Percentiles rank a stretch among this genome's conserved stretches.
Evolutionary conservation across 139 green algal genomes (phyloP).

Genomic region (Pleodorina starrii): DNA sequence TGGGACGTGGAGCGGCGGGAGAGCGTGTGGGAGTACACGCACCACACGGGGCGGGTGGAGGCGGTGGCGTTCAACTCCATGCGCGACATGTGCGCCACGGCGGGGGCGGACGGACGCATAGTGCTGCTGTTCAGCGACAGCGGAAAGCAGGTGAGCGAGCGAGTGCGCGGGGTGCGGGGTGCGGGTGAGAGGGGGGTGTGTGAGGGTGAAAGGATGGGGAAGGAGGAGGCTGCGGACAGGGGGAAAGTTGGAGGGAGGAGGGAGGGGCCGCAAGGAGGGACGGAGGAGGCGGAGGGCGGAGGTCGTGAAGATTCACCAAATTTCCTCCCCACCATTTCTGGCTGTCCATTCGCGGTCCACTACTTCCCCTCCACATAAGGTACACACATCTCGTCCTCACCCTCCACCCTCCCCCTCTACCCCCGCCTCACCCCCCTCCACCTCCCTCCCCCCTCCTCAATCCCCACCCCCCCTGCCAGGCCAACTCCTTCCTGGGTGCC

Average conservation of each 20-base stretch:
- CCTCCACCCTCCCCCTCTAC: too few species aligned
- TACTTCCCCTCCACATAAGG: too few species aligned
- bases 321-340: too few species aligned
- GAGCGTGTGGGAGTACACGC: slow-evolving; percentile 65
- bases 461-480: slow-evolving; percentile 4
- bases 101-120: slow-evolving; percentile 56
- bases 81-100: slow-evolving; percentile 51
- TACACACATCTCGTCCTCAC: too few species aligned
- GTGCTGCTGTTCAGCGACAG: slow-evolving; percentile 47
- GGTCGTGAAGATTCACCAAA: not conserved
- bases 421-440: not conserved
- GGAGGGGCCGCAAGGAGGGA: too few species aligned
- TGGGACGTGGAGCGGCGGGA: slow-evolving; percentile 61
- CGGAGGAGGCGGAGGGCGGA: not conserved
- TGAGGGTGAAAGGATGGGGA: not conserved
- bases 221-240: not conserved
- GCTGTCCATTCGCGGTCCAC: too few species aligned
- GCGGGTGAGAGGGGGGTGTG: too few species aligned
- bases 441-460: not conserved
- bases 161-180: too few species aligned
- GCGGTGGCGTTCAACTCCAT: slow-evolving; percentile 62
- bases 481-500: slow-evolving; percentile 54
- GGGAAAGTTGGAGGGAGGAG: too few species aligned
- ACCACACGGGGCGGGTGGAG: slow-evolving; percentile 66
- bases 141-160: slow-evolving; percentile 59